Evolutionary conservation across 495 filamentous ascomycete genomes (phyloP).

Genomic region (Lophiotrema nucula): DNA sequence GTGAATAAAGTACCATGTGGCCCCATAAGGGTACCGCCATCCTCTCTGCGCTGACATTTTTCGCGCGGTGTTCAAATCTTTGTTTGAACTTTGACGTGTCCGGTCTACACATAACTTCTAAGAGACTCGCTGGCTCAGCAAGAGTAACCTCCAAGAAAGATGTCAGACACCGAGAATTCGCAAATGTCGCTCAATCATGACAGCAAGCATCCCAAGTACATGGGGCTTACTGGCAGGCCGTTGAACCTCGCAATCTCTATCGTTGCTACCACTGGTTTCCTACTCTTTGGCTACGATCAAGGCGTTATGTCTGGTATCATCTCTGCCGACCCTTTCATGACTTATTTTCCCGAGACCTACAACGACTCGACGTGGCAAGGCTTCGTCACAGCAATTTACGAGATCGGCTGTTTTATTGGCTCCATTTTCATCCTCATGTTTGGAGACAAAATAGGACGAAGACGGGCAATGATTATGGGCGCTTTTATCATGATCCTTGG

Average conservation of each 20-base stretch:
- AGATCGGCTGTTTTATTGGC: conserved; percentile 73
- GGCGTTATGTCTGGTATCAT: conserved; percentile 83
- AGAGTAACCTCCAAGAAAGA: too few species aligned
- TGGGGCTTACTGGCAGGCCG: conserved; percentile 29
- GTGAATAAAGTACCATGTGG: conserved; percentile 21
- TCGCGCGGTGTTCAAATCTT: too few species aligned
- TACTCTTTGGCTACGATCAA: conserved; percentile 42
- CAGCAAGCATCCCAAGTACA: conserved; percentile 17
- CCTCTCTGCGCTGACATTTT: too few species aligned
- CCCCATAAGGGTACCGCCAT: not conserved
- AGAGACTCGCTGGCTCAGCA: not conserved
- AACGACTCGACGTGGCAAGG: conserved; percentile 72
- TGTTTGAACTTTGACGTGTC: too few species aligned
- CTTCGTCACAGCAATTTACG: conserved; percentile 79
- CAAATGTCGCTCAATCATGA: conserved; percentile 8
- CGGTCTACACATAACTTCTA: too few species aligned
- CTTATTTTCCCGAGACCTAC: conserved; percentile 65
- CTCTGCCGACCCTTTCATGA: conserved; percentile 66
- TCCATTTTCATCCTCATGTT: conserved; percentile 67
- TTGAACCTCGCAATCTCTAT: conserved; percentile 27
- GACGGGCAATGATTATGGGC: conserved; percentile 55
- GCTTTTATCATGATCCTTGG: conserved; percentile 71
- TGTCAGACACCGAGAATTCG: conserved; percentile 5
- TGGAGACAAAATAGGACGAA: conserved; percentile 67
- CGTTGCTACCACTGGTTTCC: conserved; percentile 34